These are phyloP conservation scores for Phytophthora sansomeana DNA, from an alignment of 352 stramenopile genomes.

Conservation along the genomic window DNA sequence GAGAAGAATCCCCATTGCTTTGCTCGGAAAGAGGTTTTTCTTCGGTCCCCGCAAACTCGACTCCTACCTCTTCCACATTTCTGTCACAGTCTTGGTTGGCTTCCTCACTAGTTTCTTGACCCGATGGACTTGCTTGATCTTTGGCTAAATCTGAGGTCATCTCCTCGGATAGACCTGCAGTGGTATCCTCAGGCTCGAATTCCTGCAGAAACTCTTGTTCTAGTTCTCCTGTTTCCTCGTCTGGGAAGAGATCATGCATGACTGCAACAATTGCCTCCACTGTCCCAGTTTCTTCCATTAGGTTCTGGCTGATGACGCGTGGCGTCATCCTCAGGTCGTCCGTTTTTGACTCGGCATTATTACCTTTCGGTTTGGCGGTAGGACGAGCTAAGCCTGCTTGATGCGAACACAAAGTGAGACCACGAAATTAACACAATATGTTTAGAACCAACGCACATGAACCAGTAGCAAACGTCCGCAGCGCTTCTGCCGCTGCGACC, in stretches of 20 bases:
- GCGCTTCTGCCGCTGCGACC: slow-evolving; percentile 60
- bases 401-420: background rate
- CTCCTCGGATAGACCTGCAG: too few species aligned
- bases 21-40: background rate
- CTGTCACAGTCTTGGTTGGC: background rate
- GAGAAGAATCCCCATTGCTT: background rate
- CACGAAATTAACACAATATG: background rate
- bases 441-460: slow-evolving; percentile 46
- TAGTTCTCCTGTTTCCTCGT: slow-evolving; percentile 45
- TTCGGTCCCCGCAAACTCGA: background rate
- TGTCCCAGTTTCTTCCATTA: slow-evolving; percentile 70
- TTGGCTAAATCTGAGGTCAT: background rate
- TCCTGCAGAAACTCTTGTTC: slow-evolving; percentile 11
- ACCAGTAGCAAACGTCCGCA: slow-evolving; percentile 69
- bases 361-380: slow-evolving; percentile 34
- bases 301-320: slow-evolving; percentile 68
- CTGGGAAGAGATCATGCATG: slow-evolving; percentile 76
- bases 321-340: slow-evolving; percentile 72
- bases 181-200: background rate
- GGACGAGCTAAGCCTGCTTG: slow-evolving; percentile 47
- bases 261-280: slow-evolving; percentile 68
- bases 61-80: background rate
- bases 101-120: background rate
- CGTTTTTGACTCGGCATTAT: slow-evolving; percentile 35
- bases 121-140: slow-evolving; percentile 1